These are phyloP conservation scores for Rhodotorula sp. DNA, from an alignment of 1,284 basidiomycete genomes.

Conservation along the genomic window DNA sequence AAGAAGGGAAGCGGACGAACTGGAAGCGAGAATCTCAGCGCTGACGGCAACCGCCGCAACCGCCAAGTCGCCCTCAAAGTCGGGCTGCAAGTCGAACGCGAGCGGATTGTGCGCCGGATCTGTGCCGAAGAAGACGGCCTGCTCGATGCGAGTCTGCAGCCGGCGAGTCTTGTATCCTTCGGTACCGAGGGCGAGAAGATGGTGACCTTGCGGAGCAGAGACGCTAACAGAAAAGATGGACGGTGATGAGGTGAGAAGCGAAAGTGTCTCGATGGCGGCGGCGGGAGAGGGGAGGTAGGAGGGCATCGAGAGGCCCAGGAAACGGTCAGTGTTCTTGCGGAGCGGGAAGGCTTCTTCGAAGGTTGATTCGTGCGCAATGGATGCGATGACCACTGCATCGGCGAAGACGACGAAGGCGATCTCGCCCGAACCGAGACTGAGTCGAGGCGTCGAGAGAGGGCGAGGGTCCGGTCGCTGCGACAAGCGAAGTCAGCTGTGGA, in stretches of 20 bases:
- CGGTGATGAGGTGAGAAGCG: constrained; percentile 45
- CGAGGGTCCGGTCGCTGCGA: constrained; percentile 49
- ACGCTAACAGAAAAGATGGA: constrained; percentile 43
- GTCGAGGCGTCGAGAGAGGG: constrained; percentile 49
- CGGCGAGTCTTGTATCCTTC: constrained; percentile 49
- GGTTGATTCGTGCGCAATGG: constrained; percentile 37
- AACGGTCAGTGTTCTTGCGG: constrained; percentile 45
- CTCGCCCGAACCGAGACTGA: constrained; percentile 45
- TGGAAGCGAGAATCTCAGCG: constrained; percentile 66
- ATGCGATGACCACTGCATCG: constrained; percentile 49
- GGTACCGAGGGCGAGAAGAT: constrained; percentile 39
- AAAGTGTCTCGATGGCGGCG: constrained; percentile 35
- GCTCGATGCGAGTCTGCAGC: constrained; percentile 79
- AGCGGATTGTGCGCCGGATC: constrained; percentile 74
- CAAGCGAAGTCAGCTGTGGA: background rate
- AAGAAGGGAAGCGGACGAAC: constrained; percentile 52
- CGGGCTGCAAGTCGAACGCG: constrained; percentile 75
- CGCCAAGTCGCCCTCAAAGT: constrained; percentile 75
- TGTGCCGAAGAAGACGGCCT: constrained; percentile 79
- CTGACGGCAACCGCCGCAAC: constrained; percentile 75
- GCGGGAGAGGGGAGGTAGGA: constrained; percentile 20
- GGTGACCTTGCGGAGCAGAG: constrained; percentile 22
- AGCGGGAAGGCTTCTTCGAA: constrained; percentile 50
- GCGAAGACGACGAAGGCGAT: constrained; percentile 52
- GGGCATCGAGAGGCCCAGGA: constrained; percentile 46